phyloP scores from a whole-genome alignment of 163 green algal species.

The Prototheca cutis region DNA sequence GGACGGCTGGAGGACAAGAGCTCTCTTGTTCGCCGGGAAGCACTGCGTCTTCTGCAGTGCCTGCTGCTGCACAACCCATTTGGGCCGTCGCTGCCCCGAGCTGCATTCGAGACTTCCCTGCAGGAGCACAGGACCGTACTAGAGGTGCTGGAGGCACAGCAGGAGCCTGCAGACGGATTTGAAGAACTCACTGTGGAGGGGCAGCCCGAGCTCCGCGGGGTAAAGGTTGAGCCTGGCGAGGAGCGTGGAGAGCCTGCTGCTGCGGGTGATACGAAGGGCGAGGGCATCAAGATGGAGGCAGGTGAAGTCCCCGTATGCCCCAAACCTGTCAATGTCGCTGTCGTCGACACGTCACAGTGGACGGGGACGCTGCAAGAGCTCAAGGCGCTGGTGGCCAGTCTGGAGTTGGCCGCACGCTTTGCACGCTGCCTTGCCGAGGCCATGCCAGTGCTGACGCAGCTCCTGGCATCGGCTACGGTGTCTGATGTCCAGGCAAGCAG shows the following conservation, averaged over 20 bases:
- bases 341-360: constrained; percentile 7
- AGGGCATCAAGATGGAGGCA: too few relatives aligned
- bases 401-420: constrained; percentile 38
- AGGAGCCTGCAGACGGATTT: neutral
- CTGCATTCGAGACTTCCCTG: constrained; percentile 36
- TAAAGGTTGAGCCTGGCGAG: neutral
- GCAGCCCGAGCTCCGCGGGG: neutral
- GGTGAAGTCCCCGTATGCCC: too few relatives aligned
- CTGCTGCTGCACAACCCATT: constrained; percentile 72
- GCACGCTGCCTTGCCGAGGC: constrained; percentile 27
- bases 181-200: neutral
- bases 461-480: constrained; percentile 52
- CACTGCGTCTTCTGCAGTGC: constrained; percentile 48
- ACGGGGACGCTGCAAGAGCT: constrained; percentile 31
- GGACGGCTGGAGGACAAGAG: constrained; percentile 54
- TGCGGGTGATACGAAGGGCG: too few relatives aligned
- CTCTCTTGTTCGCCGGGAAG: constrained; percentile 54
- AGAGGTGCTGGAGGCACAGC: constrained; percentile 16
- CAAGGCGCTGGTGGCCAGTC: constrained; percentile 36
- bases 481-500: constrained; percentile 47
- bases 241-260: too few relatives aligned
- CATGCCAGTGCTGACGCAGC: constrained; percentile 42
- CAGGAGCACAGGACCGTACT: constrained; percentile 40
- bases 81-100: constrained; percentile 35
- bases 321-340: too few relatives aligned